Evolutionary conservation across 257 asterid genomes (phyloP).

Genomic region (Perilla frutescens): DNA sequence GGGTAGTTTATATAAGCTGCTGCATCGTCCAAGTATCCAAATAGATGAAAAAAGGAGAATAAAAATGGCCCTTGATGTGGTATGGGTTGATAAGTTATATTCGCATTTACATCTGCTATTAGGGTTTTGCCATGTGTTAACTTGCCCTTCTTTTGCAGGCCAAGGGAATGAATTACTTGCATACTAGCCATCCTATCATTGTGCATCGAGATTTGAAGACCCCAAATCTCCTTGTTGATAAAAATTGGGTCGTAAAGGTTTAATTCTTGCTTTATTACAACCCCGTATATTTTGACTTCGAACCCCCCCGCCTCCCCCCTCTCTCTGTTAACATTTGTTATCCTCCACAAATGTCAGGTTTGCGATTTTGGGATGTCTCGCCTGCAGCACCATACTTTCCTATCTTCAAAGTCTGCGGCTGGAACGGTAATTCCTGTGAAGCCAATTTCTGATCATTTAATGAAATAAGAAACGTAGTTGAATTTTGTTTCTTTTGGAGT

Average conservation of each 20-base stretch:
- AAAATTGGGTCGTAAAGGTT: constrained; percentile 96
- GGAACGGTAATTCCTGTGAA: constrained; percentile 75
- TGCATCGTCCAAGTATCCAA: constrained; percentile 77
- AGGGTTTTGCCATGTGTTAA: constrained; percentile 27
- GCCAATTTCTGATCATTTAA: constrained; percentile 17
- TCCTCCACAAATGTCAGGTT: constrained; percentile 62
- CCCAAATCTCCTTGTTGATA: constrained; percentile 96
- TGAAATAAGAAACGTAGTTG: not conserved
- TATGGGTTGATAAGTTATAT: constrained; percentile 38
- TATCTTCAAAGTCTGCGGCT: constrained; percentile 94
- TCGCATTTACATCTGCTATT: constrained; percentile 30
- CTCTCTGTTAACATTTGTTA: constrained; percentile 1
- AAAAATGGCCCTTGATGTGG: constrained; percentile 98
- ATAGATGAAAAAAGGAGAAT: constrained; percentile 87
- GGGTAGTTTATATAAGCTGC: constrained; percentile 92
- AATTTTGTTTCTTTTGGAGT: not conserved
- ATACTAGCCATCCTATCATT: constrained; percentile 86
- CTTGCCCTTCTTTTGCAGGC: constrained; percentile 63
- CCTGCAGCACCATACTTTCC: constrained; percentile 89
- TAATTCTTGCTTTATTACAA: constrained; percentile 11
- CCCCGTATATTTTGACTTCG: constrained; percentile 5
- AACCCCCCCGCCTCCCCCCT: constrained; percentile 1
- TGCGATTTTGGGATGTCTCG: constrained; percentile 98
- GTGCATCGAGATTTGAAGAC: constrained; percentile 98
- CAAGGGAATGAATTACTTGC: constrained; percentile 98